Base-by-base conservation (phyloP, 176 grass and related monocot species). In the Calamus simplicifolius region DNA sequence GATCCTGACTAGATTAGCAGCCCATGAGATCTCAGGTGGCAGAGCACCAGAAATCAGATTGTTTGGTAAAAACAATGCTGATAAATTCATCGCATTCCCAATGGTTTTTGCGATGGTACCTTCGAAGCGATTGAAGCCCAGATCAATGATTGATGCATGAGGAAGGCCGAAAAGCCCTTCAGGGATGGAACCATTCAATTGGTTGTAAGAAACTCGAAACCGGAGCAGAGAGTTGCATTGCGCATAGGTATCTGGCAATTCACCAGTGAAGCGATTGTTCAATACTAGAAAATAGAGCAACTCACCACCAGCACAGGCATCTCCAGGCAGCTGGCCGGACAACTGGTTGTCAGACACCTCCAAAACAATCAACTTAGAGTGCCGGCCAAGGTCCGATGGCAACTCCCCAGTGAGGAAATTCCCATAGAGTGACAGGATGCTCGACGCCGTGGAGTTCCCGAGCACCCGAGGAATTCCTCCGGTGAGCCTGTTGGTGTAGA, bases 291-390 rank as follows among this genome's bases (percentile, higher is more conserved):
- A 80, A 82, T 98, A 98, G 51, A 88, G 81, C 28, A 98, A 73
- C 18, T 79, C 18, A 0, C 67, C 72, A 1, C 28, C 65, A 49
- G 68, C 67, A n/a, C 93, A 98, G 10, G 72, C 84, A 50, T 81
- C 19, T 54, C 55, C 65, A 19, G 93, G 93, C 6, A 98, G 79
- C 3, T 65, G 62, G 3, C 93, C 87, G 0, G 84, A 85, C 1
- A 98, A 71, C 64, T 58, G 84, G 62, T 98, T 98, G 68, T 98
- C 93, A 16, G 93, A 92, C 16, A 92, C 87, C 63, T 98, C 93
- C 4, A 98, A 67, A 50, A 92, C 87, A 50, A 83, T 66, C 7
- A 98, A 76, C 2, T 72, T 29, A 5, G 93, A 92, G 62, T 63
- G 83, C 14, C 62, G 61, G 8, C 93, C 93, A 2, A 98, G 84